Conservation (phyloP, 2,329 filamentous ascomycete genomes). For the Cercospora sp. region DNA sequence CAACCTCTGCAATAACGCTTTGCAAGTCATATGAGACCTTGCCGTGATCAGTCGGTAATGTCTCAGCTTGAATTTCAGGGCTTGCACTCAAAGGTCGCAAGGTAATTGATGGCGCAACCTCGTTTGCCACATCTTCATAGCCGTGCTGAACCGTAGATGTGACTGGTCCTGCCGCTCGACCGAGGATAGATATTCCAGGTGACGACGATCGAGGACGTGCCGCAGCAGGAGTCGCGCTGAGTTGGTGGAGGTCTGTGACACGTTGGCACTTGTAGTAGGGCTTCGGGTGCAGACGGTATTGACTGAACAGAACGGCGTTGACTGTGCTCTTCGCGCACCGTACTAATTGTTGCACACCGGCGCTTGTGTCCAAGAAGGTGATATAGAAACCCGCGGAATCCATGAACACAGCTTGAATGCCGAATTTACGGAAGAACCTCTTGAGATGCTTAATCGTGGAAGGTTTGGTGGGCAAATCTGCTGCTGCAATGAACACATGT, state of each 20-base stretch:
- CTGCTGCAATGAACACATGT: slow-evolving; percentile 8
- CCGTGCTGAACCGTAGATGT: background rate
- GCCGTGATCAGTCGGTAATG: background rate
- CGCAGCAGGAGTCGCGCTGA: background rate
- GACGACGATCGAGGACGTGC: background rate
- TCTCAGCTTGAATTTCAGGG: background rate
- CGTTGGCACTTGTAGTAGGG: slow-evolving; percentile 2
- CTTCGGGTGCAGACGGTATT: background rate
- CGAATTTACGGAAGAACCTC: background rate
- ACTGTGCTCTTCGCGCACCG: background rate
- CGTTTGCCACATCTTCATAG: background rate
- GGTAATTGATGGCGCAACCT: background rate
- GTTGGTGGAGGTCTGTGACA: background rate
- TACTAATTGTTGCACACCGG: background rate
- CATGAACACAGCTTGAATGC: background rate
- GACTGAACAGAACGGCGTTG: background rate
- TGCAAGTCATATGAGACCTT: background rate
- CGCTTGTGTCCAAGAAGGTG: background rate
- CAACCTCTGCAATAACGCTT: slow-evolving; percentile 1
- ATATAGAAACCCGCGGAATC: slow-evolving; percentile 4
- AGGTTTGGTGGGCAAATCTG: background rate
- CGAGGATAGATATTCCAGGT: background rate
- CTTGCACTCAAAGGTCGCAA: slow-evolving; percentile 6
- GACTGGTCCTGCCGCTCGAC: background rate
- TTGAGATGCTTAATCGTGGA: background rate